Base-by-base conservation (phyloP, 805 yeast genomes). In the Ogataea siamensis region DNA sequence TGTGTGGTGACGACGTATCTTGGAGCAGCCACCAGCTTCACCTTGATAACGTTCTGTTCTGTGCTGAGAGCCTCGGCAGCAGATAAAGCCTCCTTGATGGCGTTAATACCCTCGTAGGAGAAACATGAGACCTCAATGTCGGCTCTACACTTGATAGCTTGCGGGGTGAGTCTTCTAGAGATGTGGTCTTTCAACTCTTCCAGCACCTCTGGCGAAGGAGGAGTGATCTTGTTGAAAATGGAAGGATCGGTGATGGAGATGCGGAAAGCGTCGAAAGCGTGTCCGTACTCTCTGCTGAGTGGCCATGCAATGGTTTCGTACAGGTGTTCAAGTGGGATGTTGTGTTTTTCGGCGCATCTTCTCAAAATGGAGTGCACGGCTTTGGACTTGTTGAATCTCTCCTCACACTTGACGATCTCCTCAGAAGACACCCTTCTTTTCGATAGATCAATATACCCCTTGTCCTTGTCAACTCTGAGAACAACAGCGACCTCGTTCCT, bases 401-500 rank as follows among this genome's bases (percentile, higher is more conserved):
- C 99, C 69, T 93, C 99, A 74, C 98, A 93, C 67, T 87, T 87
- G 57, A 83, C 81, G 50, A 93, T 91, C 66, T 93, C 99, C 69
- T 93, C 99, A 25, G 96, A 82, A n/a, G 94, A 82, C 39, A 91
- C 99, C 64, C 96, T 82, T 77, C 98, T 89, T 67, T 93, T 93
- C 41, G 97, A 88, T 59, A 93, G 74, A 70, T 93, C 99, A 61
- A 93, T 93, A 67, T 93, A 93, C 32, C 99, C 99, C 68, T 93
- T 93, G 65, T 93, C 99, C 66, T 89, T 89, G 68, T 93, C 99
- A 45, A 93, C 99, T 73, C 99, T 84, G 60, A 93, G 74, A 7
- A 93, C 99, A 43, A 93, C 97, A 22, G 91, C 99, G 40, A 93
- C 97, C 68, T 93, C 99, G 61, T 93, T 93, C 64, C 94, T 87